Conservation (phyloP, 2,329 filamentous ascomycete species). For the Hyphodiscus sp. region DNA sequence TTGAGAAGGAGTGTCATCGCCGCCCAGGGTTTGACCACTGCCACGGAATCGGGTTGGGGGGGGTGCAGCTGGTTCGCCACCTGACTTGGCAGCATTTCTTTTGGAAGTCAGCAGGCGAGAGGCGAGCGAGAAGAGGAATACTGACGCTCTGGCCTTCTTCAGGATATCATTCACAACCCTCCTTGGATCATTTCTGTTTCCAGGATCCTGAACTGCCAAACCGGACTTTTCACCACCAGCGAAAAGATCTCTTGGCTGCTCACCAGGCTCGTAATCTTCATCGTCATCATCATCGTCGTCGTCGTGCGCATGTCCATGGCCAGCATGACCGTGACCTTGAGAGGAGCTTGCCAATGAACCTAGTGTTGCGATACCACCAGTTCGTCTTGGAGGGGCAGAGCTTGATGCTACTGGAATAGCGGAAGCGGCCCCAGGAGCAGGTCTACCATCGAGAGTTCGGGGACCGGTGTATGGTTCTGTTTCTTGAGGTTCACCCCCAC, state of each 20-base stretch:
- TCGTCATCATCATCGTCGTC: slow-evolving; percentile 55
- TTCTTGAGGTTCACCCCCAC: slow-evolving; percentile 35
- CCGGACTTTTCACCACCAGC: slow-evolving; percentile 82
- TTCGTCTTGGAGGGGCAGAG: slow-evolving; percentile 18
- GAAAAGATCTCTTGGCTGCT: slow-evolving; percentile 63
- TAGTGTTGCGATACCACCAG: slow-evolving; percentile 51
- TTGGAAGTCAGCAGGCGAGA: slow-evolving; percentile 6
- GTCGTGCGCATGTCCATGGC: slow-evolving; percentile 44
- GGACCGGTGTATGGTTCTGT: slow-evolving; percentile 50
- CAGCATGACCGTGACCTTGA: slow-evolving; percentile 24
- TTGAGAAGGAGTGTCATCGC: slow-evolving; percentile 67
- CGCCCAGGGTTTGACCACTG: slow-evolving; percentile 68
- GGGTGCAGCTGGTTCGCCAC: slow-evolving; percentile 43
- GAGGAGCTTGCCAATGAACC: slow-evolving; percentile 36
- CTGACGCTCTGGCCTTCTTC: slow-evolving; percentile 55
- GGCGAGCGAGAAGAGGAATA: background rate
- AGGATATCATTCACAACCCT: slow-evolving; percentile 58
- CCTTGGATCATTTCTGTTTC: slow-evolving; percentile 38
- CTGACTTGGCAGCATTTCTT: slow-evolving; percentile 56
- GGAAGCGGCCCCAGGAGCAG: slow-evolving; percentile 40
- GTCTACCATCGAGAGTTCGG: slow-evolving; percentile 56
- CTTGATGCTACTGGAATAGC: slow-evolving; percentile 20
- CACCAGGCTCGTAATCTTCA: slow-evolving; percentile 47
- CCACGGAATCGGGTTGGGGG: slow-evolving; percentile 56
- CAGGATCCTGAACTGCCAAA: slow-evolving; percentile 59